Percentiles rank a stretch among this genome's conserved stretches.
phyloP scores from a whole-genome alignment of 176 grass and related monocot species.

The Miscanthus lutarioriparius region DNA sequence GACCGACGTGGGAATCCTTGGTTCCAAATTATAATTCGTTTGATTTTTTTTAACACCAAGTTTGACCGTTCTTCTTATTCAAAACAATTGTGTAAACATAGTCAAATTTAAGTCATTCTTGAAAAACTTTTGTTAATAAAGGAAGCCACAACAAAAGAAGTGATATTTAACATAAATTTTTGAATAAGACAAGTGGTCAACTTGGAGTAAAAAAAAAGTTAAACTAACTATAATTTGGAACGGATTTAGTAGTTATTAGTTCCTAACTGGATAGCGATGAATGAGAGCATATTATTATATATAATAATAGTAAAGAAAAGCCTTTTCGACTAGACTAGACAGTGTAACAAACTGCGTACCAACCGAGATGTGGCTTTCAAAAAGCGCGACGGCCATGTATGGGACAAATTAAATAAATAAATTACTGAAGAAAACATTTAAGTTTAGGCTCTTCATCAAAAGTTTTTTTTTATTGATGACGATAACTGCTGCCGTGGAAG shows the following conservation, averaged over 20 bases:
- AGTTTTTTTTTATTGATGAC: not conserved
- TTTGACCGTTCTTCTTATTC: too few relatives aligned
- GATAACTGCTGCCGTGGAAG: slow-evolving; percentile 15
- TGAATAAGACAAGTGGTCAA: too few relatives aligned
- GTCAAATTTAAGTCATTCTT: too few relatives aligned
- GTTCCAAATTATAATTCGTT: too few relatives aligned
- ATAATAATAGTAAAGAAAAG: not conserved
- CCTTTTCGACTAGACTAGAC: not conserved
- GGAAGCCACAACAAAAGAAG: too few relatives aligned
- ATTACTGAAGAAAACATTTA: not conserved
- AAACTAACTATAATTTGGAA: too few relatives aligned
- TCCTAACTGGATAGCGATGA: not conserved
- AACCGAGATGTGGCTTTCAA: not conserved
- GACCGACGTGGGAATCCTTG: not conserved
- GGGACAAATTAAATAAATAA: not conserved
- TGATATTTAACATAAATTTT: too few relatives aligned
- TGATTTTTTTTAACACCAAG: too few relatives aligned
- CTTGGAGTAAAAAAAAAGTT: too few relatives aligned
- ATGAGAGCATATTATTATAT: not conserved
- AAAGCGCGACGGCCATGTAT: not conserved
- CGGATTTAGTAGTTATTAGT: not conserved
- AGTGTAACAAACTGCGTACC: slow-evolving; percentile 16
- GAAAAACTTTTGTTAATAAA: too few relatives aligned
- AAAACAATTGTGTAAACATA: too few relatives aligned
- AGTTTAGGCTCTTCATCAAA: not conserved